These are phyloP conservation scores for Babesia microti DNA, from an alignment of 169 alveolate genomes.

Conservation along the genomic window DNA sequence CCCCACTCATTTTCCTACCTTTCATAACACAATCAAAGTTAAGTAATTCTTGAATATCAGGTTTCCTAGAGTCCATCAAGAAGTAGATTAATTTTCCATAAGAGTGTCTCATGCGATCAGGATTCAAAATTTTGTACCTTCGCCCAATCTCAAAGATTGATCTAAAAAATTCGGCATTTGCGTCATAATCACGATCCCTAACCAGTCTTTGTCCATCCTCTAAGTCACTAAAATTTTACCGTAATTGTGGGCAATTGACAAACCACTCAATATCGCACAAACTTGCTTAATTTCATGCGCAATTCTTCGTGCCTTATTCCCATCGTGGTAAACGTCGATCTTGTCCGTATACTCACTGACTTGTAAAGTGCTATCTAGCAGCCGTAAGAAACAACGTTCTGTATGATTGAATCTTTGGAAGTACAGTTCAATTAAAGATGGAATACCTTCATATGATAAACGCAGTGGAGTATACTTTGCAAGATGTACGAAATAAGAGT, in stretches of 20 bases:
- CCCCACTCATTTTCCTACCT: neutral
- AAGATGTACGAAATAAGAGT: constrained; percentile 12
- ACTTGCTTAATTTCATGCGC: constrained; percentile 69
- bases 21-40: constrained; percentile 61
- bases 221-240: constrained; percentile 7
- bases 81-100: constrained; percentile 79
- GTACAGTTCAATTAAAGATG: too few relatives aligned
- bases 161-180: constrained; percentile 66
- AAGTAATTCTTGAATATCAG: constrained; percentile 66
- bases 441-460: constrained; percentile 7
- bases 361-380: constrained; percentile 75
- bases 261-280: constrained; percentile 78
- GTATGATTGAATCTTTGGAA: constrained; percentile 44
- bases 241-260: constrained; percentile 78
- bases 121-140: constrained; percentile 79
- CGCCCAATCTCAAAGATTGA: constrained; percentile 79
- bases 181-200: constrained; percentile 63
- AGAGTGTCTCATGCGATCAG: constrained; percentile 76
- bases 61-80: constrained; percentile 78
- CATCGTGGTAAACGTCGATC: constrained; percentile 66
- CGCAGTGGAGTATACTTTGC: constrained; percentile 40
- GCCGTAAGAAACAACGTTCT: constrained; percentile 69
- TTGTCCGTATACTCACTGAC: constrained; percentile 79
- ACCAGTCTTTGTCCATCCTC: constrained; percentile 73
- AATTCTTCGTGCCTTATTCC: constrained; percentile 59